These are phyloP conservation scores for Conticribra weissflogii DNA, from an alignment of 108 stramenopile species.

Conservation along the genomic window DNA sequence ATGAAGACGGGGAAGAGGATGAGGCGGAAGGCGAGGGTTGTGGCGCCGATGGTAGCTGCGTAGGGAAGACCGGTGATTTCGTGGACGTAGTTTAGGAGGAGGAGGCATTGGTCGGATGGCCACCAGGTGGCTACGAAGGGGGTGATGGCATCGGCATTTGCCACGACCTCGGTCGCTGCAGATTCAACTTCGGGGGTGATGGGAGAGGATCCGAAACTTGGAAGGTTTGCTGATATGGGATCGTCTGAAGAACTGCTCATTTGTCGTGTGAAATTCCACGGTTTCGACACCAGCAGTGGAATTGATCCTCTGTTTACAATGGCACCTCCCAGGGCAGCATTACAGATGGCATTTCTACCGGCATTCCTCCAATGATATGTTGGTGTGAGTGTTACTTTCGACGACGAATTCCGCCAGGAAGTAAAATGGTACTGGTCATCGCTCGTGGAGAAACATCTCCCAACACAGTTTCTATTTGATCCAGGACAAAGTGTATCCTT, in stretches of 20 bases:
- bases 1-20: constrained; percentile 74
- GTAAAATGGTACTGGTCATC: no score
- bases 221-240: constrained; percentile 3
- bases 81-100: constrained; percentile 48
- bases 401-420: no score
- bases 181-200: constrained; percentile 22
- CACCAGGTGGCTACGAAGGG: constrained; percentile 55
- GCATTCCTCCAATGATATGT: no score
- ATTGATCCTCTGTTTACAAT: not conserved
- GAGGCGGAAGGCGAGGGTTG: constrained; percentile 67
- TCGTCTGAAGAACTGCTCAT: constrained; percentile 24
- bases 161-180: constrained; percentile 7
- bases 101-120: constrained; percentile 52
- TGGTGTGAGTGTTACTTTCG: no score
- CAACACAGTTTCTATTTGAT: no score
- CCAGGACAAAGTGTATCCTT: no score
- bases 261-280: constrained; percentile 6
- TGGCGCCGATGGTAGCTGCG: constrained; percentile 67
- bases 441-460: no score
- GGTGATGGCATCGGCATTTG: constrained; percentile 1
- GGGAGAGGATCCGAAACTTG: constrained; percentile 29
- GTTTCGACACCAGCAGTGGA: not conserved
- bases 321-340: not conserved
- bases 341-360: not conserved
- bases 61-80: constrained; percentile 67